phyloP scores from a whole-genome alignment of 805 yeast species.

The Candida yuanshanica region DNA sequence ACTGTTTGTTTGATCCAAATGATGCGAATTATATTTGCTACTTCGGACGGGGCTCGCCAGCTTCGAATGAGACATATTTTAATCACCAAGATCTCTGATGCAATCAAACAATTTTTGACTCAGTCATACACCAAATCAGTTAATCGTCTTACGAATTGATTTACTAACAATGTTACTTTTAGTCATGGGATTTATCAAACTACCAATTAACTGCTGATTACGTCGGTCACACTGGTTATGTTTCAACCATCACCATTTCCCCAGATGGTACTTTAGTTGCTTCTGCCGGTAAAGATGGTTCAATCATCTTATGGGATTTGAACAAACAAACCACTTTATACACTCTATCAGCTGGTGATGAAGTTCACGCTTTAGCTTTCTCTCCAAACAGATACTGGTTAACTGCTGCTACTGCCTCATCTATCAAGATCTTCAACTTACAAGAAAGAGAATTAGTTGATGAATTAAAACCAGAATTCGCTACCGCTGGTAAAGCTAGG shows the following conservation, averaged over 20 bases:
- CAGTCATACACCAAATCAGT: background rate
- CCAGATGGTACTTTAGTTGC: constrained; percentile 99
- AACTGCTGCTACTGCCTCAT: constrained; percentile 97
- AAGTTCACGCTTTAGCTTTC: constrained; percentile 97
- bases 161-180: constrained; percentile 40
- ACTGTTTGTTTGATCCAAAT: constrained; percentile 33
- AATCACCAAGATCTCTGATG: constrained; percentile 99
- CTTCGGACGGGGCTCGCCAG: constrained; percentile 80
- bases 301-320: constrained; percentile 97
- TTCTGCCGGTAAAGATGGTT: constrained; percentile 99
- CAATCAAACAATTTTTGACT: constrained; percentile 5
- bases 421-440: constrained; percentile 97
- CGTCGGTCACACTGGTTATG: constrained; percentile 99
- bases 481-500: constrained; percentile 81
- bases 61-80: constrained; percentile 88
- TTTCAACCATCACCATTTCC: constrained; percentile 92
- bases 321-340: constrained; percentile 78
- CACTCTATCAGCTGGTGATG: constrained; percentile 93
- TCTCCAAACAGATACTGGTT: constrained; percentile 99
- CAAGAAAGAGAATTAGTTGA: constrained; percentile 92
- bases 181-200: constrained; percentile 93
- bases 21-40: constrained; percentile 95
- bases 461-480: constrained; percentile 97
- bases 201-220: constrained; percentile 89
- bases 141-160: constrained; percentile 1